Conservation (phyloP, 495 filamentous ascomycete species). For the Aspergillus haitiensis region DNA sequence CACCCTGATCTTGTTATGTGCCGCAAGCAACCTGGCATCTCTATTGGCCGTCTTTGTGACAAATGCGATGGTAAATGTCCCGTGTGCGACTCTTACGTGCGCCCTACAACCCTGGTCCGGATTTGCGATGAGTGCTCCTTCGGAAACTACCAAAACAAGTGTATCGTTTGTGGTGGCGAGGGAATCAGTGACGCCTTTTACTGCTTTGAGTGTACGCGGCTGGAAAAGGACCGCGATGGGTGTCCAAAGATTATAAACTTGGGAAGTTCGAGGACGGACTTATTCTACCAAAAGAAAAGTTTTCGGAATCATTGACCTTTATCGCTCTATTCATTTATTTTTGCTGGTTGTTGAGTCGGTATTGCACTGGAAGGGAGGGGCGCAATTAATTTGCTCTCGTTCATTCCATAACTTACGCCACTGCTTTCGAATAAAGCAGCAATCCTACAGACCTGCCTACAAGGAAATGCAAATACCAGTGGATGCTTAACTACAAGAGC, state of each 20-base stretch:
- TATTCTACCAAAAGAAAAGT: slow-evolving; percentile 83
- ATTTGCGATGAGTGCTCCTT: slow-evolving; percentile 99
- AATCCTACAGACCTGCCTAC: not conserved
- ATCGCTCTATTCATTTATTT: slow-evolving; percentile 4
- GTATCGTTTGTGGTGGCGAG: slow-evolving; percentile 97
- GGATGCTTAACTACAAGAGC: slow-evolving; percentile 19
- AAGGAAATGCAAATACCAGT: slow-evolving; percentile 14
- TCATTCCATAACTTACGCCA: not conserved
- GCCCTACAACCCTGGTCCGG: slow-evolving; percentile 91
- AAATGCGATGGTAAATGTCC: slow-evolving; percentile 99
- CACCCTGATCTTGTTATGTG: slow-evolving; percentile 94
- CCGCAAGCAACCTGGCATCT: slow-evolving; percentile 97
- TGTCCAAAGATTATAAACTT: slow-evolving; percentile 99
- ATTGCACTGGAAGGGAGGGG: not conserved
- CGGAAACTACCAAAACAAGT: slow-evolving; percentile 99
- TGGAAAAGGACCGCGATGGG: slow-evolving; percentile 96
- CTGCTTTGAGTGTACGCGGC: slow-evolving; percentile 96
- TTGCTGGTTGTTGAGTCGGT: slow-evolving; percentile 12
- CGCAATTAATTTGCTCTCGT: too few relatives aligned
- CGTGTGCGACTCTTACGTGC: slow-evolving; percentile 98
- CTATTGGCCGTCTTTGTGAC: slow-evolving; percentile 98
- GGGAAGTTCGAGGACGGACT: slow-evolving; percentile 90
- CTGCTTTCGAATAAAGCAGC: not conserved
- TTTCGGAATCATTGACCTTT: slow-evolving; percentile 63
- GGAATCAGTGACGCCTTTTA: slow-evolving; percentile 99